These are phyloP conservation scores for Larix kaempferi DNA, from an alignment of 75 land plant species.

Conservation along the genomic window DNA sequence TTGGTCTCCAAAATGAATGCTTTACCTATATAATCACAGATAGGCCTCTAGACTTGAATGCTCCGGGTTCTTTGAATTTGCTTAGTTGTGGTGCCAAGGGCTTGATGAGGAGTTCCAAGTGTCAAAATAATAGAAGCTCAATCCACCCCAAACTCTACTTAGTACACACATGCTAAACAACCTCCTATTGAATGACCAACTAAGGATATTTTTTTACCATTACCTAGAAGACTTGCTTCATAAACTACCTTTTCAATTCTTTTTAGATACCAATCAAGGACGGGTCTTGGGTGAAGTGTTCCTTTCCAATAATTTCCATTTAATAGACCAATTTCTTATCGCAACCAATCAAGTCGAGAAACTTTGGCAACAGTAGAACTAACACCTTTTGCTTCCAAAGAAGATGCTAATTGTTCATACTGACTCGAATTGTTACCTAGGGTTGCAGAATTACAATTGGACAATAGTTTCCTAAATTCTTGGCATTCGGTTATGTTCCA, in stretches of 20 bases:
- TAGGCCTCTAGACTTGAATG: no score
- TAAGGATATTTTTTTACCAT: constrained; percentile 62
- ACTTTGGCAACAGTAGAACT: no score
- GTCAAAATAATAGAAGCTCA: constrained; percentile 70
- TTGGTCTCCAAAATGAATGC: no score
- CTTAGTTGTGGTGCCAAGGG: no score
- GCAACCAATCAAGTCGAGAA: constrained; percentile 36
- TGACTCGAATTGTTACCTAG: no score
- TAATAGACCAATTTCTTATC: constrained; percentile 79
- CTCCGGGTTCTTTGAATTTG: no score
- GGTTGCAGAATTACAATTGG: no score
- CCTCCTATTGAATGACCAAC: constrained; percentile 95
- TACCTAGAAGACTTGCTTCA: constrained; percentile 56
- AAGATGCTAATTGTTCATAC: no score
- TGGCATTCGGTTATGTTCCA: no score
- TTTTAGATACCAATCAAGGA: constrained; percentile 84
- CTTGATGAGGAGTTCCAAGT: constrained; percentile 82
- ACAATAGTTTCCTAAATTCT: no score
- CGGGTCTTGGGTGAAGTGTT: constrained; percentile 79
- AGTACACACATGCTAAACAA: constrained; percentile 86
- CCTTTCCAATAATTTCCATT: constrained; percentile 80
- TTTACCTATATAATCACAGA: no score
- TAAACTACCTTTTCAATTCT: constrained; percentile 59
- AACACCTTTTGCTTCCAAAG: no score
- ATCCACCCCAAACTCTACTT: constrained; percentile 71